phyloP scores from a whole-genome alignment of 305 asterid species.

The Petunia hybrid region DNA sequence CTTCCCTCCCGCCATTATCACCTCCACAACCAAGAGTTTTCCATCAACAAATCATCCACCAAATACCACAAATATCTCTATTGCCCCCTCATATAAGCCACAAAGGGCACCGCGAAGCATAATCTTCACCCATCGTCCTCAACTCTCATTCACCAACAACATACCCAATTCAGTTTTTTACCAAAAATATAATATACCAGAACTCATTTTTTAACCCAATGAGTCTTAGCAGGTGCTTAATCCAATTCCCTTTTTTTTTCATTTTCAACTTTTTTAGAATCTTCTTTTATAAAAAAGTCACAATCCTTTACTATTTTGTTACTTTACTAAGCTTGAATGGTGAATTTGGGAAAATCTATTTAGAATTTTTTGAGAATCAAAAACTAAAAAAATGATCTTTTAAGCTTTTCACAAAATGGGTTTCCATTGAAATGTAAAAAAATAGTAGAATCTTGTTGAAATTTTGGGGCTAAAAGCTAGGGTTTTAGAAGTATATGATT shows the following conservation, averaged over 20 bases:
- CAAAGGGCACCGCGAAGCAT: no score
- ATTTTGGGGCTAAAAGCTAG: not conserved
- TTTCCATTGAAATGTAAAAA: conserved; percentile 37
- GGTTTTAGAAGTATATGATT: not conserved
- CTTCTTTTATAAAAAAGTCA: not conserved
- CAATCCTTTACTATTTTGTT: not conserved
- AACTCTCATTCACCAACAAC: no score
- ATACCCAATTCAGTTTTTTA: no score
- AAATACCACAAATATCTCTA: no score
- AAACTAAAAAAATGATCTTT: conserved; percentile 24
- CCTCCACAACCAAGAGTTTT: no score
- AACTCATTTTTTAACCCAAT: no score
- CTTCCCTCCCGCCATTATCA: no score
- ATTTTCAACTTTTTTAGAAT: not conserved
- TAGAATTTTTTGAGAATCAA: conserved; percentile 43
- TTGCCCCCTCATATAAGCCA: no score
- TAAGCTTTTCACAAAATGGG: conserved; percentile 16
- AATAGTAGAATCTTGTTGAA: not conserved
- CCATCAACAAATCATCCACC: no score
- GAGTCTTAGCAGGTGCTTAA: no score
- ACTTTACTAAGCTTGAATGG: not conserved
- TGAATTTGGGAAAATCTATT: conserved; percentile 24
- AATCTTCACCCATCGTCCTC: no score
- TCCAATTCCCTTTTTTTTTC: not conserved
- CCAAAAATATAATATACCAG: no score